These are phyloP conservation scores for Luzula sylvatica DNA, from an alignment of 176 grass and related monocot species.

Conservation along the genomic window DNA sequence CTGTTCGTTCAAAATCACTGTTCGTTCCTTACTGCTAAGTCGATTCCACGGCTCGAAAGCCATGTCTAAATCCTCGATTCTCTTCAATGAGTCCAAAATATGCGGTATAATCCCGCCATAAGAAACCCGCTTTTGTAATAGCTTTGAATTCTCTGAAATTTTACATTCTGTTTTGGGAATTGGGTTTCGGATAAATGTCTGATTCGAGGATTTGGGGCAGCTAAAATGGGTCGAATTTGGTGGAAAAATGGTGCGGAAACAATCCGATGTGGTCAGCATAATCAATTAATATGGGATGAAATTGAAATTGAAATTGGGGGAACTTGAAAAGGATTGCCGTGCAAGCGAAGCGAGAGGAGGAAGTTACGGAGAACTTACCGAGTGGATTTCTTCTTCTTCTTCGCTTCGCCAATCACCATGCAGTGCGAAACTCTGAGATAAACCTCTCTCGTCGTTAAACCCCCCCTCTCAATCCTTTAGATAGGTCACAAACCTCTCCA, in stretches of 20 bases:
- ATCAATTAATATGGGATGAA: too few species aligned
- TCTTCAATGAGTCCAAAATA: conserved; percentile 50
- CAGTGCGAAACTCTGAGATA: not conserved
- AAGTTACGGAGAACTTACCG: not conserved
- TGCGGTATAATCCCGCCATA: conserved; percentile 63
- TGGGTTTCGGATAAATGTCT: conserved; percentile 7
- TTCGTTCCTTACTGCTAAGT: conserved; percentile 53
- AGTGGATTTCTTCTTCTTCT: not conserved
- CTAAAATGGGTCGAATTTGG: conserved; percentile 1
- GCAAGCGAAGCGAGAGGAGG: not conserved
- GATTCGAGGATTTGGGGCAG: not conserved
- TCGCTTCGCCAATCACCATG: not conserved
- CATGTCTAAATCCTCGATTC: conserved; percentile 32
- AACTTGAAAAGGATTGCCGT: not conserved
- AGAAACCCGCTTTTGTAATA: not conserved
- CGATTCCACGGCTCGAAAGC: conserved; percentile 65
- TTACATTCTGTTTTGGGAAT: not conserved
- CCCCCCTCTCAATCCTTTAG: not conserved
- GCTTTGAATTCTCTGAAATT: conserved; percentile 11
- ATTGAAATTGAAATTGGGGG: not conserved
- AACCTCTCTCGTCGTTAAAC: conserved; percentile 22
- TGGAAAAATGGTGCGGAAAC: conserved; percentile 14
- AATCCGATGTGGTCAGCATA: conserved; percentile 45
- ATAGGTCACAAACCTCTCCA: not conserved
- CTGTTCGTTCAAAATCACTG: conserved; percentile 86